These are phyloP conservation scores for Sedum album DNA, from an alignment of 164 flowering plant species.

Conservation along the genomic window DNA sequence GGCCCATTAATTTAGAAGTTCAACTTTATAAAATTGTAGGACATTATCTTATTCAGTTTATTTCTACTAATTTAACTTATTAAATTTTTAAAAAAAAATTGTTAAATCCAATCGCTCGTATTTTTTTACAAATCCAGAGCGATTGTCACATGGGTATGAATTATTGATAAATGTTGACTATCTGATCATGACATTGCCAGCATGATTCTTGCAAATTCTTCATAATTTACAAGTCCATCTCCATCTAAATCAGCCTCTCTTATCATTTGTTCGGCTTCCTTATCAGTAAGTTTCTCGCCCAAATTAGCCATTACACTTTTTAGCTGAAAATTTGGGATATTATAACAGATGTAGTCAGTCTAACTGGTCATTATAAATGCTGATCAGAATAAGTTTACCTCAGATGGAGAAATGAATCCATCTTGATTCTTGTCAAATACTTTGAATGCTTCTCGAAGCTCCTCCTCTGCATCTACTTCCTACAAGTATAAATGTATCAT, in stretches of 20 bases:
- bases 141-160: no score
- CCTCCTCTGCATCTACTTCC: conserved; percentile 48
- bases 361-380: background rate
- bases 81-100: no score
- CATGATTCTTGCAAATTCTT: conserved; percentile 47
- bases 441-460: conserved; percentile 48
- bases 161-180: background rate
- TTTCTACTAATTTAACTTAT: no score
- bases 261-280: conserved; percentile 41
- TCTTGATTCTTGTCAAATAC: conserved; percentile 53
- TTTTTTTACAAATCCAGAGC: no score
- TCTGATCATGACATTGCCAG: conserved; percentile 12
- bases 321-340: conserved; percentile 35
- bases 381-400: conserved; percentile 23
- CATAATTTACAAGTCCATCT: conserved; percentile 45
- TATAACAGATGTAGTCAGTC: no score
- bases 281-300: conserved; percentile 39
- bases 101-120: no score
- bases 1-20: no score
- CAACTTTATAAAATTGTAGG: no score
- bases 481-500: conserved; percentile 2
- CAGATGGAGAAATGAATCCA: conserved; percentile 49
- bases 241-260: conserved; percentile 48
- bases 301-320: conserved; percentile 35
- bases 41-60: no score